Base-by-base conservation (phyloP, 441 rosid genomes). In the Hura crepitans region DNA sequence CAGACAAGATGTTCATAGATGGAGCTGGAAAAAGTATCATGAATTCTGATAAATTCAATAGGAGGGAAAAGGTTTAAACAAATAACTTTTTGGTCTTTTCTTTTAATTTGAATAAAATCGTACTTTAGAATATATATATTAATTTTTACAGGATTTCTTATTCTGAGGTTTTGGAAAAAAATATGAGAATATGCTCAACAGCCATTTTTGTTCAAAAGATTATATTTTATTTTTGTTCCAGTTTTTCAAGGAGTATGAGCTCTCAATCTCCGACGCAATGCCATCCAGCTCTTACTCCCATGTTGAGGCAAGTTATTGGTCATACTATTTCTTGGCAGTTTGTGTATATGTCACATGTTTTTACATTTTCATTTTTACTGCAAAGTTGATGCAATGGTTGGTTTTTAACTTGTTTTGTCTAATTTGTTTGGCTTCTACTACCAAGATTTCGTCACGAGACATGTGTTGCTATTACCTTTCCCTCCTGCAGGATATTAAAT, bases 1-100 rank as follows among this genome's bases (percentile, higher is more conserved):
- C 96, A 35, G 99, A 95, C 81, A 84, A 88, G 82, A 86, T 88
- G 74, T 92, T 95, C 42, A 4, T 30, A 1, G 71, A 72, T 63
- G 76, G 72, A 66, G 53, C 65, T 54, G 74, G 57, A 77, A 57
- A 43, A 22, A 39, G 30, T 49, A 18, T 60, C n/a, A 9, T 10
- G 5, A 30, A 69, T 31, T 53, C 73, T 28, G 57, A 62, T 30
- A 68, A 68, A 45, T 42, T 72, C 22, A 39, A 43, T 9, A 68
- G 42, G 31, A 64, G 66, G 28, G 77, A 69, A 50, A 69, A 77
- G 77, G 81, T 78, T 31, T 62, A 72, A 25, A 35, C 23, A 43
- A 46, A 1, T 50, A 6, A 25, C 25, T 37, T 12, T 42, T 58
- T 60, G 25, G n/a, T 18, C 25, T 37, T 35, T 27, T 14, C 12